phyloP scores from a whole-genome alignment of 2,329 filamentous ascomycete species.

The Pochonia chlamydosporia region DNA sequence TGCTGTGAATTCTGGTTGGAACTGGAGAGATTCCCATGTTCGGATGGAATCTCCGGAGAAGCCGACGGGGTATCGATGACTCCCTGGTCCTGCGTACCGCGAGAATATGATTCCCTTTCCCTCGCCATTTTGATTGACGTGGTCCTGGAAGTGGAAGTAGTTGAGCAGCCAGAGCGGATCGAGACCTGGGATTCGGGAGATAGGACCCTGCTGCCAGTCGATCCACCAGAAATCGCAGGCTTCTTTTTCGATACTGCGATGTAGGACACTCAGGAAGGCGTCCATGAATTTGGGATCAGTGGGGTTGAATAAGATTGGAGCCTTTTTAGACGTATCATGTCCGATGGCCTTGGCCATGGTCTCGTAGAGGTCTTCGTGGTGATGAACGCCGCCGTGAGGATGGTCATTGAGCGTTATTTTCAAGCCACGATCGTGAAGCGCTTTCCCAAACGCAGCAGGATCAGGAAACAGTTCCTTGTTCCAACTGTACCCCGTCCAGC shows the following conservation, averaged over 20 bases:
- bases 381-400: constrained; percentile 50
- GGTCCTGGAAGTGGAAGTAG: constrained; percentile 57
- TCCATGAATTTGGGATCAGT: constrained; percentile 48
- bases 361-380: constrained; percentile 50
- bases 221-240: constrained; percentile 62
- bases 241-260: constrained; percentile 47
- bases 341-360: constrained; percentile 46
- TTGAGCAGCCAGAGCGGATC: constrained; percentile 61
- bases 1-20: constrained; percentile 62
- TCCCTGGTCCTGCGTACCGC: constrained; percentile 55
- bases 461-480: constrained; percentile 44
- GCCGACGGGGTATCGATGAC: constrained; percentile 58
- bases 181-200: constrained; percentile 48
- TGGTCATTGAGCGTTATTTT: constrained; percentile 56
- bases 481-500: constrained; percentile 19
- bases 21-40: constrained; percentile 55
- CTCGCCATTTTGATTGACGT: constrained; percentile 27
- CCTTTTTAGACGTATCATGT: constrained; percentile 41
- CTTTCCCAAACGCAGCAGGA: constrained; percentile 43
- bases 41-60: constrained; percentile 58
- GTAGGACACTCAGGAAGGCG: constrained; percentile 52
- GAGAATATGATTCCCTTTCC: constrained; percentile 49
- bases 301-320: constrained; percentile 51
- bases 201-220: constrained; percentile 59
- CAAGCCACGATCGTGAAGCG: constrained; percentile 45